Evolutionary conservation across 345 rosid species (phyloP).

Genomic region (Salix viminalis): DNA sequence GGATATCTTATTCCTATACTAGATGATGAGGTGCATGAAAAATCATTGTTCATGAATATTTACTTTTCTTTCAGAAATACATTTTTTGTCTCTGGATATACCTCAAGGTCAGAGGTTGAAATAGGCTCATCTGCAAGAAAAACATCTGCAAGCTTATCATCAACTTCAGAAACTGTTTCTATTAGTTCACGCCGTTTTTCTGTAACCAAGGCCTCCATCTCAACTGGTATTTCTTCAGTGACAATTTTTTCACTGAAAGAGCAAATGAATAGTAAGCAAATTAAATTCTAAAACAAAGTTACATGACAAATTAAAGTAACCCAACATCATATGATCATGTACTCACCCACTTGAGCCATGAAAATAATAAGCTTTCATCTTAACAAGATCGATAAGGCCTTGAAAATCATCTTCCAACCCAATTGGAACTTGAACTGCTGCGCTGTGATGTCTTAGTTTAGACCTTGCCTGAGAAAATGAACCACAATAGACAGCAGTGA

Average conservation of each 20-base stretch:
- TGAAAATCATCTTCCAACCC: slow-evolving; percentile 85
- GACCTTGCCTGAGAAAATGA: slow-evolving; percentile 63
- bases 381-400: slow-evolving; percentile 89
- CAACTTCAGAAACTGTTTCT: slow-evolving; percentile 93
- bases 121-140: slow-evolving; percentile 88
- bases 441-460: slow-evolving; percentile 91
- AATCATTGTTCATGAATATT: neutral
- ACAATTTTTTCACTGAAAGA: slow-evolving; percentile 76
- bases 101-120: slow-evolving; percentile 77
- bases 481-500: neutral
- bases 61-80: neutral
- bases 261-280: neutral
- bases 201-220: slow-evolving; percentile 68
- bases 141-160: slow-evolving; percentile 81
- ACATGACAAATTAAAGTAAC: slow-evolving; percentile 2
- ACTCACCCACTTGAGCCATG: slow-evolving; percentile 89
- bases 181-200: slow-evolving; percentile 86
- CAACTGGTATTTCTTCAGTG: slow-evolving; percentile 64
- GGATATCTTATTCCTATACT: neutral
- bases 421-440: slow-evolving; percentile 95
- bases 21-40: neutral
- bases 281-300: neutral
- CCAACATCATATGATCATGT: slow-evolving; percentile 3
- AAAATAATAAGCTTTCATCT: slow-evolving; percentile 61
- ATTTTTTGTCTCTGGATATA: slow-evolving; percentile 15